Evolutionary conservation across 306 rosid genomes (phyloP).

Genomic region (Cajanus cajan): DNA sequence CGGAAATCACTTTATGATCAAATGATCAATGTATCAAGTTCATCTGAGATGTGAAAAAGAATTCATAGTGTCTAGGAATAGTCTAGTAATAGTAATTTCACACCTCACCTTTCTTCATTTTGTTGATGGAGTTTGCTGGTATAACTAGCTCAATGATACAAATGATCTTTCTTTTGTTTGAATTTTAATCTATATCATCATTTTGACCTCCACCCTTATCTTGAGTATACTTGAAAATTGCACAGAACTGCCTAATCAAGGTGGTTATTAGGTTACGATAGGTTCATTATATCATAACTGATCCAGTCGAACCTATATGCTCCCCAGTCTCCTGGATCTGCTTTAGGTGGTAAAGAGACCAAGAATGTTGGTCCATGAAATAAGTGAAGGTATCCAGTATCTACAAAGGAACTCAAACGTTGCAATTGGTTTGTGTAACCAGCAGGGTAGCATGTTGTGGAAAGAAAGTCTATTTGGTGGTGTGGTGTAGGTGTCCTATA

Average conservation of each 20-base stretch:
- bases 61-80: background rate
- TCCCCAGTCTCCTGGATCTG: background rate
- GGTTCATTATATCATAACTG: background rate
- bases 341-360: background rate
- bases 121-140: background rate
- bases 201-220: background rate
- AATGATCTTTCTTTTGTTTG: background rate
- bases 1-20: background rate
- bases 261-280: background rate
- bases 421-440: background rate
- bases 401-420: background rate
- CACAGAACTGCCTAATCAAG: background rate
- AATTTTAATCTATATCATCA: background rate
- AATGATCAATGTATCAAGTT: background rate
- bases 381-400: background rate
- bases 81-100: background rate
- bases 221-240: background rate
- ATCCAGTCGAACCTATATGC: background rate
- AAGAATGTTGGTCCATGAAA: background rate
- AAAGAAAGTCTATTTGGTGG: background rate
- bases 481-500: background rate
- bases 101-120: conserved; percentile 5
- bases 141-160: background rate
- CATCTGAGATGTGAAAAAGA: background rate
- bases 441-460: background rate